Evolutionary conservation across 768 basidiomycete genomes (phyloP), one percentile per base, ranked within the genome.

Genomic region (Trametes cinnabarina): DNA sequence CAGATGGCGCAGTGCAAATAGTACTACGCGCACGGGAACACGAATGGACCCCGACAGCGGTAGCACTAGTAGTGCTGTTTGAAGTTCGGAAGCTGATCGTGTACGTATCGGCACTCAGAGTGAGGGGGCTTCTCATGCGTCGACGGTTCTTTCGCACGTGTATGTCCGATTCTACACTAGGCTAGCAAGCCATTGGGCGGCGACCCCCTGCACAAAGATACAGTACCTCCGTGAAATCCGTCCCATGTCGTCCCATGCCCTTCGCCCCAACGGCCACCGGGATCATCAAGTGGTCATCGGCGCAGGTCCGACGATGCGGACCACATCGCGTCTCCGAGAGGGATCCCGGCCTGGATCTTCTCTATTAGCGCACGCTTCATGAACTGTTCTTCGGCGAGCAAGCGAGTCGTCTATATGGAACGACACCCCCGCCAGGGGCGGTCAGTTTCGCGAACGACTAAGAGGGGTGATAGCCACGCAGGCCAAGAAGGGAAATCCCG

Each of bases 351-450:
- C 65, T 82, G 81, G 66, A 98, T 97, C 80, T 94, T 94, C 72
- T 97, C 92, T 44, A 94, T 87, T 63, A 97, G 79, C 42, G 94
- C 95, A 62, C 94, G 85, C 76, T 96, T 95, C 87, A 92, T 90
- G 71, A 97, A 98, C 72, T 98, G 96, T 71, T 98, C 95, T 73
- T 95, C 87, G 26, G 94, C 94, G 51, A 98, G 80, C 50, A 88
- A 81, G 58, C 96, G 87, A 15, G 88, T 90, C 44, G 86, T 85
- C 90, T 93, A 70, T 52, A 41, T 28, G 28, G 23, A 25, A 51
- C 42, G 30, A 43, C 48, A 48, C 32, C 61, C 60, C 35, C 62
- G 59, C 57, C 47, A 58, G 55, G 52, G 58, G 47, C 25, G 23
- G 11, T 48, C 39, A 57, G 25, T 22, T 54, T 30, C 40, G 28